Base-by-base conservation (phyloP, 306 rosid genomes). In the Rubus parviflorus region DNA sequence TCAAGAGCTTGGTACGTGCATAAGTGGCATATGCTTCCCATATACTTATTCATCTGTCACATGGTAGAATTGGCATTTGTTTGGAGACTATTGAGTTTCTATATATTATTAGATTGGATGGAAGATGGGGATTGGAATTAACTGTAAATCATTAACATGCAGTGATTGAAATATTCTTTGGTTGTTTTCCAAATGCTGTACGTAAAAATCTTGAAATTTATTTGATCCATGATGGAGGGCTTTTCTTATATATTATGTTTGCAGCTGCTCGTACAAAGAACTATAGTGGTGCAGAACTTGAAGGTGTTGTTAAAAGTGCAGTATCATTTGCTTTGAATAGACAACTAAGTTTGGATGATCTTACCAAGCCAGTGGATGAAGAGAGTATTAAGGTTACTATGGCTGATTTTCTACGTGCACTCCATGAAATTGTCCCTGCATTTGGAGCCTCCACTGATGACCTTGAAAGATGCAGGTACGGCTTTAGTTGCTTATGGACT, bases 231-330 rank as follows among this genome's bases (percentile, higher is more conserved):
- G 75, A 16, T 75, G 48, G 54, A 56, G 63, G 68, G 35, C 64
- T 56, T 77, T 62, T 61, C 68, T 46, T 68, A 46, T 64, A 47
- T 72, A 45, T 74, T 60, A 61, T 75, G 52, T 75, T 60, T 81
- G 85, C 89, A 92, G 99, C 99, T 84, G 98, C 99, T 75, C 92
- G 98, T 73, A 92, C 98, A 7, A 96, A 96, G 84, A 96, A 96
- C 81, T 96, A 81, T 65, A 96, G 99, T 78, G 99, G 99, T 91
- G 99, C 99, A 19, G 99, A 96, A 89, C 97, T 96, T 79, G 98
- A 96, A 89, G 99, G 99, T 83, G 99, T 96, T 82, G 99, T 96
- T 46, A 96, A 92, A 90, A 96, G 98, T 91, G 99, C 99, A 40
- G 99, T 96, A 46, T 96, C 99, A 73, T 96, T 71, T 84, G 98